A percentile compares a stretch with the other conserved stretches of the same genome.
These are phyloP conservation scores for Fusarium burgessii DNA, from an alignment of 2,329 filamentous ascomycete species.

Conservation along the genomic window DNA sequence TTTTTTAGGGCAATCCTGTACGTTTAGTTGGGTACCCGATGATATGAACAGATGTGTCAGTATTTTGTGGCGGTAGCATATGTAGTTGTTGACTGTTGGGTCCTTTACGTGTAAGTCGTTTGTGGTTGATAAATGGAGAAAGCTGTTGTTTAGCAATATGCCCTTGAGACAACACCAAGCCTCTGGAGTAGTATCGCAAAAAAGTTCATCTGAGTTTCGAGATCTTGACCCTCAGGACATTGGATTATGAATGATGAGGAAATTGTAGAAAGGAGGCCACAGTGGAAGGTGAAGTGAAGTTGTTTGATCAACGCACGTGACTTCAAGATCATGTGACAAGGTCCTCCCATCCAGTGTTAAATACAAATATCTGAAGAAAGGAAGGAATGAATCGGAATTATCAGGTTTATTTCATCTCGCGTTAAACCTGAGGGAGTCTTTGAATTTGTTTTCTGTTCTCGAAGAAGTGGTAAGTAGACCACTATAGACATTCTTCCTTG, in stretches of 20 bases:
- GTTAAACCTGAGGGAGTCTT: not conserved
- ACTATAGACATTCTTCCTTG: not conserved
- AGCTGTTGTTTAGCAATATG: not conserved
- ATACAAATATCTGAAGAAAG: not conserved
- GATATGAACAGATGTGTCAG: not conserved
- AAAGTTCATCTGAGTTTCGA: not conserved
- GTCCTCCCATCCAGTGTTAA: not conserved
- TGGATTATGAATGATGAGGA: not conserved
- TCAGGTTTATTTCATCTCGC: not conserved
- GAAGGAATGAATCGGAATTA: not conserved
- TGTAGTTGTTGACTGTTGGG: not conserved
- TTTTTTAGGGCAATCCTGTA: too few relatives aligned
- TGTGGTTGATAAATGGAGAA: not conserved
- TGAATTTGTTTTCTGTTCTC: not conserved
- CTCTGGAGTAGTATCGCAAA: not conserved
- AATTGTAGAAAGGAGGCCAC: not conserved
- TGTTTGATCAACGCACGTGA: slow-evolving; percentile 12
- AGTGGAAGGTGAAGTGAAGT: slow-evolving; percentile 14
- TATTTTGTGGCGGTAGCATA: not conserved
- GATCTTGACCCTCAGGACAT: not conserved
- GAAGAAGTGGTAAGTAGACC: not conserved
- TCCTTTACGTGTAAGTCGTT: slow-evolving; percentile 1
- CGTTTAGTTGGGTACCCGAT: not conserved
- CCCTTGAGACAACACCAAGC: not conserved
- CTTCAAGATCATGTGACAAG: not conserved